Evolutionary conservation across 1,284 basidiomycete species (phyloP), one percentile per base, ranked within the genome.

Genomic region (Porogramme epimiltina): DNA sequence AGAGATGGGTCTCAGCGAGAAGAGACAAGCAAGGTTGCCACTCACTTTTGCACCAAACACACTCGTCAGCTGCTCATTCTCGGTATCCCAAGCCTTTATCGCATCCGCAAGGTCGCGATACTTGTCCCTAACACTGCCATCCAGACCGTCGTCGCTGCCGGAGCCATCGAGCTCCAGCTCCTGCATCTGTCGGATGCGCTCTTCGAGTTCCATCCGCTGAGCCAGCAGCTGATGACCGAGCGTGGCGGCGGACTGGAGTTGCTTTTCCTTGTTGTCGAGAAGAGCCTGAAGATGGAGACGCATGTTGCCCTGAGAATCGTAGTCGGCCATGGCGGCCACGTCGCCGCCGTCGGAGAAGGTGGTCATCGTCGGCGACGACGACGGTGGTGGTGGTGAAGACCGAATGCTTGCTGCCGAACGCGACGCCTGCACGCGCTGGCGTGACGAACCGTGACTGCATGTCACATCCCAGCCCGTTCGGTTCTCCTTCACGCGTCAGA

Each of bases 141-240:
- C 57, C 3, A 59, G 42, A 8, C 78, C 70, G 58, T 87, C 85
- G 51, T 85, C 77, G 53, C 83, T 83, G 55, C 82, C 80, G 40
- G 66, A 67, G 54, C 73, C 80, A 50, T 83, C 81, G 23, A 72
- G 73, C 45, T 84, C 82, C 28, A 81, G 66, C 42, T 87, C 87
- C 63, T 91, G 85, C 49, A 97, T 78, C 60, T 88, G 87, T 44
- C 82, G 77, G 55, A 97, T 91, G 42, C 91, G 82, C 62, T 89
- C 85, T 71, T 95, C 91, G 56, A 97, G 82, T 68, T 96, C 92
- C 72, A 90, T 86, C 70, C 93, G 93, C 75, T 97, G 95, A 23
- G 85, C 82, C 55, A 96, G 84, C 61, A 98, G 84, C 69, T 90
- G 88, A 72, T 95, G 91, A 45, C 95, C 94, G 67, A 97, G 85